Evolutionary conservation across 2,329 filamentous ascomycete species (phyloP).

Genomic region (Colletotrichum theobromicola): DNA sequence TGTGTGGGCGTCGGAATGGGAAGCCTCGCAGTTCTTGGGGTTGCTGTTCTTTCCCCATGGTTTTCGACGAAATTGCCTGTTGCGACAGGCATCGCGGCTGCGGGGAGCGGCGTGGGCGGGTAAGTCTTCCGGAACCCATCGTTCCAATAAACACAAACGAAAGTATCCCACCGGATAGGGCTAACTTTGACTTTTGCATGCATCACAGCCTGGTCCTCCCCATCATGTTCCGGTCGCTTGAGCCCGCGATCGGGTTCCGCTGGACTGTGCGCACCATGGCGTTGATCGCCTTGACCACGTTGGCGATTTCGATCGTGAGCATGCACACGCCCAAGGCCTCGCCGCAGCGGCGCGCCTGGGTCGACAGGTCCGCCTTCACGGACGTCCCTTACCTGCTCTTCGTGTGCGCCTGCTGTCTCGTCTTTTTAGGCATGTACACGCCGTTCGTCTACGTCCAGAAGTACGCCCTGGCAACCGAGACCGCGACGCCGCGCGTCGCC

Average conservation of each 20-base stretch:
- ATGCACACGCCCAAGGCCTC: constrained; percentile 29
- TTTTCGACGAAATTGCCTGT: constrained; percentile 33
- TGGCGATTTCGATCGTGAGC: constrained; percentile 25
- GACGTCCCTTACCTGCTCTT: constrained; percentile 44
- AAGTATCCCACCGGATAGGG: constrained; percentile 64
- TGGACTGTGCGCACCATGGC: constrained; percentile 16
- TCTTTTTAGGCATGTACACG: constrained; percentile 51
- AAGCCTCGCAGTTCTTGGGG: constrained; percentile 40
- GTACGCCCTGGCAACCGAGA: constrained; percentile 43
- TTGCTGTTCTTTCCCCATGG: constrained; percentile 36
- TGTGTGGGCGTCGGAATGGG: constrained; percentile 51
- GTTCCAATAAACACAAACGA: not conserved
- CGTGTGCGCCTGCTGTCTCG: constrained; percentile 38
- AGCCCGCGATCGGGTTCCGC: constrained; percentile 5
- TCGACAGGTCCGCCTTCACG: constrained; percentile 35
- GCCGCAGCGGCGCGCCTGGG: constrained; percentile 4
- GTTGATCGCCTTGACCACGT: not conserved
- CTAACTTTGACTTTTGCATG: constrained; percentile 56
- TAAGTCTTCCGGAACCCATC: constrained; percentile 40
- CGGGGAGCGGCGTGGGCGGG: constrained; percentile 34
- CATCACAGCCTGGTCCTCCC: constrained; percentile 47
- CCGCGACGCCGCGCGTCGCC: constrained; percentile 28
- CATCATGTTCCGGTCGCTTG: not conserved
- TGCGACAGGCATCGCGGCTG: constrained; percentile 36
- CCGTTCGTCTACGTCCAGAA: constrained; percentile 52